Percentiles rank a stretch among this genome's conserved stretches.
Evolutionary conservation across 441 rosid genomes (phyloP).

Genomic region (Syzygium syzygioides): DNA sequence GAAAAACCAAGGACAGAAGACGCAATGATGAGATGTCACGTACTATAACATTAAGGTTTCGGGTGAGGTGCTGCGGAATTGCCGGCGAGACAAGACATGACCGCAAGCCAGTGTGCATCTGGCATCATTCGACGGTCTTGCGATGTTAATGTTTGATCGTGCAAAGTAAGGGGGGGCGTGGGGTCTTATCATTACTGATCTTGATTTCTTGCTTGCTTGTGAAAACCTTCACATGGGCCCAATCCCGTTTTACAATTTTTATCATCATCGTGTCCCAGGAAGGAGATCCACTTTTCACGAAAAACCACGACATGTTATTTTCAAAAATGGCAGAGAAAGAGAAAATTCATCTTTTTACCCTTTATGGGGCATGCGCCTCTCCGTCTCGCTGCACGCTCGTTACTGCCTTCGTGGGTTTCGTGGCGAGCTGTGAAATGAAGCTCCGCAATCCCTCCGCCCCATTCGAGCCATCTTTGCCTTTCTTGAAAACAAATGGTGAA

Average conservation of each 20-base stretch:
- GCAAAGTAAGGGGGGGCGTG: too few relatives aligned
- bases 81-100: not conserved
- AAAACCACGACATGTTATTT: not conserved
- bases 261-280: not conserved
- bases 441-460: not conserved
- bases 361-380: not conserved
- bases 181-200: too few relatives aligned
- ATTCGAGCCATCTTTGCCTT: not conserved
- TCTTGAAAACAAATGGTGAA: not conserved
- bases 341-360: not conserved
- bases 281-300: not conserved
- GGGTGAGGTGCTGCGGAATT: not conserved
- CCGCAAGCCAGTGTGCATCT: not conserved
- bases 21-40: not conserved
- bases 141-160: not conserved
- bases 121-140: not conserved
- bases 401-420: not conserved
- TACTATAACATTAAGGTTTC: not conserved
- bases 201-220: not conserved
- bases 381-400: not conserved
- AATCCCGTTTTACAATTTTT: not conserved
- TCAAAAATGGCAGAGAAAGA: not conserved
- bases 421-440: not conserved
- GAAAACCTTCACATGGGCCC: not conserved
- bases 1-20: not conserved